These are phyloP conservation scores for Fusarium cyanostomum DNA, from an alignment of 2,329 filamentous ascomycete species.

Conservation along the genomic window DNA sequence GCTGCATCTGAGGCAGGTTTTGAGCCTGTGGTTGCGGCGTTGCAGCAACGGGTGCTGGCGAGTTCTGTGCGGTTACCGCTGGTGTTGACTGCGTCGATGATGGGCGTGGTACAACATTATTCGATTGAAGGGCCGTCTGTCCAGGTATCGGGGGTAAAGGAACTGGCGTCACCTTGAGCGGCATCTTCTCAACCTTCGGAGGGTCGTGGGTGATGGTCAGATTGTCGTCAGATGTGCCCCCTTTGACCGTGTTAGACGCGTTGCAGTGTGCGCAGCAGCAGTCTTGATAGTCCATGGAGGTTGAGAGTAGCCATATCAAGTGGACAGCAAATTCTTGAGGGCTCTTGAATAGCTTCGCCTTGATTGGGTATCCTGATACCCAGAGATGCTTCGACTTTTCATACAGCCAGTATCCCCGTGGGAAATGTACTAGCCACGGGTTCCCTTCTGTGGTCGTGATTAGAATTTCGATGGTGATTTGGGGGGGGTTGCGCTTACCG, in stretches of 20 bases:
- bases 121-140: constrained; percentile 47
- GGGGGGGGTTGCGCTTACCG: constrained; percentile 41
- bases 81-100: constrained; percentile 43
- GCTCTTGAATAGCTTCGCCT: constrained; percentile 60
- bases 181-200: constrained; percentile 39
- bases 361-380: constrained; percentile 60
- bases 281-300: constrained; percentile 57
- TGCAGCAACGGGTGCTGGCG: constrained; percentile 23
- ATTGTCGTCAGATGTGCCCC: constrained; percentile 42
- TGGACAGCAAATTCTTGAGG: constrained; percentile 64
- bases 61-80: constrained; percentile 28
- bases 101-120: constrained; percentile 37
- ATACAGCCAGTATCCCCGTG: constrained; percentile 58
- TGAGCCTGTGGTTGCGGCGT: constrained; percentile 23
- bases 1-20: constrained; percentile 16
- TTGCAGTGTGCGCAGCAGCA: constrained; percentile 64
- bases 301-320: constrained; percentile 61
- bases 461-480: constrained; percentile 15
- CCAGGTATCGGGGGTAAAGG: constrained; percentile 50
- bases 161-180: constrained; percentile 49
- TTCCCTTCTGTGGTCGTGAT: constrained; percentile 50
- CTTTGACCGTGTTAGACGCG: constrained; percentile 42
- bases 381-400: constrained; percentile 60
- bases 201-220: constrained; percentile 37
- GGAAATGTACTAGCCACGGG: constrained; percentile 57